A percentile compares a stretch with the other conserved stretches of the same genome.
phyloP scores from a whole-genome alignment of 768 basidiomycete species.

The Phlebiopsis gigantea region DNA sequence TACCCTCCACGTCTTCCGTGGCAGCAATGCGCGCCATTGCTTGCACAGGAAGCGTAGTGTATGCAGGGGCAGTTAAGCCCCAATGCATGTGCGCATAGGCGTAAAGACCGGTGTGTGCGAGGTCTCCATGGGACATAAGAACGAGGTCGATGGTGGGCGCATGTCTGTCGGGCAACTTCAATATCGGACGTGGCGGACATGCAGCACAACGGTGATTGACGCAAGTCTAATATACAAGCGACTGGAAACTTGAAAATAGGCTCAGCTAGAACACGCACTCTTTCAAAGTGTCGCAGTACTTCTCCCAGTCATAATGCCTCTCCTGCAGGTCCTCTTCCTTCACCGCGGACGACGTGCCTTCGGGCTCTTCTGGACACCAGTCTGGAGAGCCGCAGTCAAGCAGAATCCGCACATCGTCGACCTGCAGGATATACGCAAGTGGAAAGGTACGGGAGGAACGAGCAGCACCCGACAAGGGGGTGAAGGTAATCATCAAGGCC shows the following conservation, averaged over 20 bases:
- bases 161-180: constrained; percentile 37
- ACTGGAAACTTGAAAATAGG: background rate
- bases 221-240: background rate
- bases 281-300: constrained; percentile 62
- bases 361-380: constrained; percentile 64
- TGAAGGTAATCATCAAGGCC: constrained; percentile 83
- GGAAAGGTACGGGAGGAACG: constrained; percentile 58
- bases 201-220: background rate
- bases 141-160: constrained; percentile 86
- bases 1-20: constrained; percentile 80
- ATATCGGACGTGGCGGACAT: background rate
- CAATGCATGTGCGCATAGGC: constrained; percentile 87
- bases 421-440: constrained; percentile 81
- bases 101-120: constrained; percentile 86
- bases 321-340: constrained; percentile 28
- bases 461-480: constrained; percentile 83
- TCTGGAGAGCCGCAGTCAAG: constrained; percentile 94
- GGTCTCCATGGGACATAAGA: constrained; percentile 89
- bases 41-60: constrained; percentile 91
- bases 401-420: constrained; percentile 91
- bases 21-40: constrained; percentile 93
- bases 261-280: constrained; percentile 42
- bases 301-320: constrained; percentile 44
- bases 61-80: constrained; percentile 86
- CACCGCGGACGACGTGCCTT: constrained; percentile 27